A percentile compares a stretch with the other conserved stretches of the same genome.
phyloP scores from a whole-genome alignment of 129 eudicot species.

The carrot (Daucus carota) region DH1_v3.0 NC_030384.2:34138001-34138500 shows the following conservation, averaged over 20 bases:
- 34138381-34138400: neutral
- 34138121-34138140: too few relatives aligned
- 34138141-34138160: too few relatives aligned
- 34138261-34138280: neutral
- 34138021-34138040: too few relatives aligned
- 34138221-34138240: neutral
- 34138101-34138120: too few relatives aligned
- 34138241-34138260: neutral
- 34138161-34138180: too few relatives aligned
- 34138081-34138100: too few relatives aligned
- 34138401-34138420: slow-evolving; percentile 28
- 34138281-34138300: neutral
- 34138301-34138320: neutral
- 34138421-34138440: slow-evolving; percentile 74
- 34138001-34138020: too few relatives aligned
- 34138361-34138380: neutral
- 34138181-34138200: too few relatives aligned
- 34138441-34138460: slow-evolving; percentile 98
- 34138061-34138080: too few relatives aligned
- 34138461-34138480: slow-evolving; percentile 96
- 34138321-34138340: neutral
- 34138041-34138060: too few relatives aligned
- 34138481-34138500: slow-evolving; percentile 98
- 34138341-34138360: neutral
- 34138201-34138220: neutral